Conservation (phyloP, 176 grass and related monocot genomes). For the Cymbopogon citratus region DNA sequence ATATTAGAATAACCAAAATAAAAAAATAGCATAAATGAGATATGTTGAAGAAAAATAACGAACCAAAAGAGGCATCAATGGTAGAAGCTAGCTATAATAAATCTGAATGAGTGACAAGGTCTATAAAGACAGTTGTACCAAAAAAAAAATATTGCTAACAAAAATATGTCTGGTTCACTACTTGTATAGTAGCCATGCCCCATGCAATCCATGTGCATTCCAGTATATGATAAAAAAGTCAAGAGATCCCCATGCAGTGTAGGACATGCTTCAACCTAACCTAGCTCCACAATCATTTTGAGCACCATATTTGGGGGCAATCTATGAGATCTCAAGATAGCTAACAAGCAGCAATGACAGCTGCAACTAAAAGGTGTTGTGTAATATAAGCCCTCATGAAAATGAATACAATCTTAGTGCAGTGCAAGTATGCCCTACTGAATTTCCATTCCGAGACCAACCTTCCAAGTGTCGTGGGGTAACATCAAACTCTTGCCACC, state of each 20-base stretch:
- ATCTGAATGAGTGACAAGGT: neutral
- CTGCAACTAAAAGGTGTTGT: neutral
- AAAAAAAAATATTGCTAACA: neutral
- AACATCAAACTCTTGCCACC: slow-evolving; percentile 99
- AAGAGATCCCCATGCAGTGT: neutral
- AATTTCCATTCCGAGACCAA: slow-evolving; percentile 48
- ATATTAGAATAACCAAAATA: neutral
- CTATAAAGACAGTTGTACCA: neutral
- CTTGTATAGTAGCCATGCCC: neutral
- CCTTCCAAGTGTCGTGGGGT: slow-evolving; percentile 91
- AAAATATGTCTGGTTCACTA: neutral
- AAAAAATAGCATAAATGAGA: neutral
- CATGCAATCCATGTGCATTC: neutral
- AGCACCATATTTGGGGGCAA: neutral
- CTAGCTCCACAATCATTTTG: slow-evolving; percentile 14
- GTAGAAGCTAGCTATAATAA: neutral
- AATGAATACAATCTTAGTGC: slow-evolving; percentile 18
- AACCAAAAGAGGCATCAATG: neutral
- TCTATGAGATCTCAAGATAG: neutral
- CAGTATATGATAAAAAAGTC: slow-evolving; percentile 1
- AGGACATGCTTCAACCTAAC: neutral
- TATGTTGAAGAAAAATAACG: neutral
- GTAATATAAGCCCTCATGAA: neutral
- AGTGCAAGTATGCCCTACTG: slow-evolving; percentile 8
- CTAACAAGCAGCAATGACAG: neutral